These are phyloP conservation scores for Phoenix roebelenii DNA, from an alignment of 176 grass and related monocot genomes.

Conservation along the genomic window DNA sequence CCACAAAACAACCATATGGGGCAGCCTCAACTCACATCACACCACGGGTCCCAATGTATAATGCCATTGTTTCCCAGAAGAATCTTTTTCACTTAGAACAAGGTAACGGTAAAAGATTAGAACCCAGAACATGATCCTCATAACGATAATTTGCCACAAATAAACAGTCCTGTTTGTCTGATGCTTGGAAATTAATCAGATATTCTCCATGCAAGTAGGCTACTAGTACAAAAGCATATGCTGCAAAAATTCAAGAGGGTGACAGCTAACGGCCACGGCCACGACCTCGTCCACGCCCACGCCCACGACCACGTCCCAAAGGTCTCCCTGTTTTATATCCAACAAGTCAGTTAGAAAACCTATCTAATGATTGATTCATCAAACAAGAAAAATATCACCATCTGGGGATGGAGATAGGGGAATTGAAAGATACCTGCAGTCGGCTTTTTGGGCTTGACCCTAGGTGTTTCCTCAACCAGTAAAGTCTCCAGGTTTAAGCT, in stretches of 20 bases:
- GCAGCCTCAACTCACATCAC: no score
- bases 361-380: not conserved
- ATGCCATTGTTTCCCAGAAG: no score
- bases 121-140: no score
- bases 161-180: no score
- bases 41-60: no score
- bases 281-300: constrained; percentile 64
- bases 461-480: constrained; percentile 80
- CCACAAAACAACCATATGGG: no score
- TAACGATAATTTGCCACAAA: no score
- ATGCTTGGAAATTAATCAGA: no score
- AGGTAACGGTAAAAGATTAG: no score
- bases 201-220: constrained; percentile 8
- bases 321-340: constrained; percentile 45
- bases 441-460: constrained; percentile 81
- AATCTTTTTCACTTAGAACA: no score
- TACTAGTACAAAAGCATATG: constrained; percentile 2
- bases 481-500: constrained; percentile 88
- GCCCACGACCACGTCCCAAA: constrained; percentile 65
- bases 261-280: constrained; percentile 42
- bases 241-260: constrained; percentile 16
- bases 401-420: not conserved
- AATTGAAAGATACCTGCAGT: constrained; percentile 39
- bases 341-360: constrained; percentile 5
- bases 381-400: not conserved